Evolutionary conservation across 768 basidiomycete species (phyloP).

Genomic region (Tylopilus balloui): DNA sequence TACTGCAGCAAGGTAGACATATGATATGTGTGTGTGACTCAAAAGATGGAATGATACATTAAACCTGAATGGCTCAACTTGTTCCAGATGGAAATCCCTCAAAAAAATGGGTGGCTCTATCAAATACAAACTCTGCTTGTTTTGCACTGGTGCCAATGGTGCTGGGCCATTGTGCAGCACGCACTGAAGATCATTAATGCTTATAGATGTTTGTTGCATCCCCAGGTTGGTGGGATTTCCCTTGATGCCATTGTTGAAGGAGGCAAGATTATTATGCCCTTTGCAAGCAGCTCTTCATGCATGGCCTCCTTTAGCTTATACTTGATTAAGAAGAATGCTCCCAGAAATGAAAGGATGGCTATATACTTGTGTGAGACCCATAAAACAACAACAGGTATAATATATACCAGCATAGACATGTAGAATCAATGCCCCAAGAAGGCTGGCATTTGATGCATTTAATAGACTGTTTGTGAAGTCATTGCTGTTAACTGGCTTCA

Average conservation of each 20-base stretch:
- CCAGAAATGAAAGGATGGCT: conserved; percentile 49
- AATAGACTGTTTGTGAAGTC: conserved; percentile 15
- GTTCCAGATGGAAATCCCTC: conserved; percentile 47
- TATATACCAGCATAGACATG: conserved; percentile 48
- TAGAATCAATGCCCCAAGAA: conserved; percentile 50
- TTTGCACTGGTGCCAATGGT: neutral
- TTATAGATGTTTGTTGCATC: neutral
- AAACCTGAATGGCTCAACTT: conserved; percentile 43
- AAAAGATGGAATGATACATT: conserved; percentile 43
- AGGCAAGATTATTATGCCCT: conserved; percentile 30
- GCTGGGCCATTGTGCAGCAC: neutral
- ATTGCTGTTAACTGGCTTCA: conserved; percentile 29
- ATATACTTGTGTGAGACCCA: neutral
- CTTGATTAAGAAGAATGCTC: conserved; percentile 51
- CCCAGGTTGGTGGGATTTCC: conserved; percentile 2
- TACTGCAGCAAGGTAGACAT: conserved; percentile 40
- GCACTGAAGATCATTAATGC: neutral
- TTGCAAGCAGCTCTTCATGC: conserved; percentile 40
- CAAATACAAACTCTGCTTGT: neutral
- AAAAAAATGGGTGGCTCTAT: conserved; percentile 36
- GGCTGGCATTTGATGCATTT: conserved; percentile 41
- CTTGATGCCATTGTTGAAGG: conserved; percentile 15
- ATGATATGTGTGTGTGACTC: conserved; percentile 45
- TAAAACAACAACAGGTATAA: neutral
- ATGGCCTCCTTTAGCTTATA: conserved; percentile 54